Evolutionary conservation across 176 grass and related monocot genomes (phyloP), one percentile per base, ranked within the genome.

Genomic region (Avena sativa): DNA sequence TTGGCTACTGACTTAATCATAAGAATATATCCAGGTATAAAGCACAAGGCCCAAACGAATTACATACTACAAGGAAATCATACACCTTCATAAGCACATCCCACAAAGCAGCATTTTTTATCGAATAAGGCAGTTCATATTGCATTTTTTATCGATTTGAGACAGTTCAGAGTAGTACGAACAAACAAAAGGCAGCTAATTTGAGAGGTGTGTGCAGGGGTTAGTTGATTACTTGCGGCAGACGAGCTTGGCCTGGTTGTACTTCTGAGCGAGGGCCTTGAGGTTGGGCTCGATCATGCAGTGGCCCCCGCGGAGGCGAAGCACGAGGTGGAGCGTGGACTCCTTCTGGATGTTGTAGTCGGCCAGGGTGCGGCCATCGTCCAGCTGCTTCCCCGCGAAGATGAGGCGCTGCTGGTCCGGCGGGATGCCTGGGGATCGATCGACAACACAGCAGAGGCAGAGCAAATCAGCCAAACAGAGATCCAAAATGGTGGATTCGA

Each of bases 351-450:
- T 93, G 81, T 79, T 90, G 85, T 93, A 90, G 88, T 90, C 91
- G 20, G 85, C 91, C 14, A 93, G 85, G 43, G 81, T 93, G 25
- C 88, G 77, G 59, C 55, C 85, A 20, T 93, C 91, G 28, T 93
- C 92, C 55, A 93, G 86, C 92, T 93, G 88, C 88, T 90, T 93
- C 36, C 88, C 88, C 0, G 88, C 88, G 60, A 93, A 93, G 88
- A 88, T 90, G 51, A 93, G 85, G 52, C 88, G 69, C 68, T 93
- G 91, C 77, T 93, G 85, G 26, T 93, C 91, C 70, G 88, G 88
- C 1, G 81, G 91, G 79, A 92, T 75, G 6, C 87, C 81, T 89
- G 74, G 16, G 21, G 48, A 75, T 76, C 1, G 5, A 65, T 26
- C 21, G 32, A 12, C 0, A 26, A 5, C 9, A 53, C 0, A 11